These are phyloP conservation scores for Polyporus arcularius DNA, from an alignment of 768 basidiomycete genomes.

Conservation along the genomic window DNA sequence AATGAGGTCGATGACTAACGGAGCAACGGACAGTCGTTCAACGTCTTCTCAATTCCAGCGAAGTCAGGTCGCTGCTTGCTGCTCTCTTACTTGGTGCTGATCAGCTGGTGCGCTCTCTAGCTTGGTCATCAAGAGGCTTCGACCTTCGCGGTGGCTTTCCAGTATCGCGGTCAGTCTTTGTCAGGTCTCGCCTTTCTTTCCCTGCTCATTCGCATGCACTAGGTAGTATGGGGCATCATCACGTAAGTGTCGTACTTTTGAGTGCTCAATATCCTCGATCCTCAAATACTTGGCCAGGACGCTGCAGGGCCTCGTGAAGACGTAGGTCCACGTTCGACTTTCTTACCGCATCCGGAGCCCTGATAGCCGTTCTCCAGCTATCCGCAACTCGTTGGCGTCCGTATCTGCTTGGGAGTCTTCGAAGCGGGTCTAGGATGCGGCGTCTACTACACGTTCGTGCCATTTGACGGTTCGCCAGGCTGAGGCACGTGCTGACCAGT, in stretches of 20 bases:
- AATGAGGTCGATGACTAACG: slow-evolving; percentile 52
- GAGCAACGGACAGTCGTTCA: slow-evolving; percentile 45
- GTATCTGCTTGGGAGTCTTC: slow-evolving; percentile 50
- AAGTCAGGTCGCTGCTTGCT: slow-evolving; percentile 43
- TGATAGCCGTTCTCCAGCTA: background rate
- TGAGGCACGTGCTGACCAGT: background rate
- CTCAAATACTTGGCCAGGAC: slow-evolving; percentile 40
- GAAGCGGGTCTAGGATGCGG: slow-evolving; percentile 70
- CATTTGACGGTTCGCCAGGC: slow-evolving; percentile 16
- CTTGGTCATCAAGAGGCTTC: slow-evolving; percentile 58
- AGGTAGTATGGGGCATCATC: slow-evolving; percentile 65
- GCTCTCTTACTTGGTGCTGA: slow-evolving; percentile 46
- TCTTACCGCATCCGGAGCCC: too few species aligned
- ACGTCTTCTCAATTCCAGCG: slow-evolving; percentile 65
- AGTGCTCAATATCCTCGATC: background rate
- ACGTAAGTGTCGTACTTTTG: slow-evolving; percentile 43
- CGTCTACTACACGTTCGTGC: slow-evolving; percentile 62
- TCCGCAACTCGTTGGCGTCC: background rate
- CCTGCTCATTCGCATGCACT: slow-evolving; percentile 45
- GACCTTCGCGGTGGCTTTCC: slow-evolving; percentile 70
- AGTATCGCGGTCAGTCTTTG: slow-evolving; percentile 53
- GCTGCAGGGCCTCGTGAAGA: slow-evolving; percentile 66
- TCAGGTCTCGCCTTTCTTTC: slow-evolving; percentile 41
- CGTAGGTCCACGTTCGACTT: slow-evolving; percentile 30
- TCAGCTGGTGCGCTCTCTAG: slow-evolving; percentile 27